Conservation (phyloP, 495 filamentous ascomycete species). For the Friedmanniomyces endolithicus region DNA sequence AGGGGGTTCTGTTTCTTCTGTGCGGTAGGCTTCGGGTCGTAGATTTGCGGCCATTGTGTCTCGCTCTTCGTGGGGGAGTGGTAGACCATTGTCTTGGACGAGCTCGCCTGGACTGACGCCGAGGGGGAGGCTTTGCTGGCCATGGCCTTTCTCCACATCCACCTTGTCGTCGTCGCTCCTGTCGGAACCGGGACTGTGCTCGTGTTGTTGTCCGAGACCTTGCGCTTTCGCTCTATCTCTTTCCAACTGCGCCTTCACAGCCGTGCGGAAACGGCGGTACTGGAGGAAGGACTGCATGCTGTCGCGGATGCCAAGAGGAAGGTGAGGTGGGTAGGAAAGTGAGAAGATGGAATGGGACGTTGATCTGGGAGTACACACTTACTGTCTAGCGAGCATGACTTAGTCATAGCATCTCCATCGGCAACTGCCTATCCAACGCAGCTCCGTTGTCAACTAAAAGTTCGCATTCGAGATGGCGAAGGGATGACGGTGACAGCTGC, state of each 20-base stretch:
- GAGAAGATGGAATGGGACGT: neutral
- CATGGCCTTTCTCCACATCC: constrained; percentile 12
- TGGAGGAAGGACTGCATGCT: constrained; percentile 28
- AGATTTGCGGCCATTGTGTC: constrained; percentile 4
- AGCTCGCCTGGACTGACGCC: constrained; percentile 10
- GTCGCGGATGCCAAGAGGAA: neutral
- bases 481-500: neutral
- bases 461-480: too few species aligned
- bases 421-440: too few species aligned
- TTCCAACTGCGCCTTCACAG: constrained; percentile 27
- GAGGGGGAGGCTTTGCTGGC: neutral
- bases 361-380: neutral
- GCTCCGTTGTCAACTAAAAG: neutral
- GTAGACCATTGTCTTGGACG: neutral
- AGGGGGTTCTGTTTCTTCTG: constrained; percentile 16
- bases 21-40: neutral
- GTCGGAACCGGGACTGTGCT: neutral
- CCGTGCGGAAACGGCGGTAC: constrained; percentile 32
- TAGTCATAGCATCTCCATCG: neutral
- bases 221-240: constrained; percentile 14
- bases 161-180: constrained; percentile 4
- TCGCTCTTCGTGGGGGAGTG: neutral
- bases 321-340: neutral
- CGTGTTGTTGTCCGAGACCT: neutral
- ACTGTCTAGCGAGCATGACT: neutral